Percentiles rank a stretch among this genome's conserved stretches.
phyloP scores from a whole-genome alignment of 257 asterid species.

The Solanum dulcamara region DNA sequence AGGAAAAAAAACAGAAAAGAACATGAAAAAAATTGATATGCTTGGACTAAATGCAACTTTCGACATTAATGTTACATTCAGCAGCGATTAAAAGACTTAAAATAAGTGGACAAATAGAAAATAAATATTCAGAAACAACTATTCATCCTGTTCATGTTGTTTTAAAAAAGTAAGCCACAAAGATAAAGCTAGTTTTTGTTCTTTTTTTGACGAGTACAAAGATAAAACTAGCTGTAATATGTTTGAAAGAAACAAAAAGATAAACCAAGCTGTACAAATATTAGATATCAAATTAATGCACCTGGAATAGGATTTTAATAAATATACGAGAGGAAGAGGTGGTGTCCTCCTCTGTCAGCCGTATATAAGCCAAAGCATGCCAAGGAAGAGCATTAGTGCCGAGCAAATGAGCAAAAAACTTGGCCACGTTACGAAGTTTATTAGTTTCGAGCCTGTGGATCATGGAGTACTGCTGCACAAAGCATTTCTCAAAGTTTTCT shows the following conservation, averaged over 20 bases:
- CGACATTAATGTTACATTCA: background rate
- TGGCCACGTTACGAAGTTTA: constrained; percentile 82
- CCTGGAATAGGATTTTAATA: constrained; percentile 96
- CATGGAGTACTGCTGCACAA: constrained; percentile 88
- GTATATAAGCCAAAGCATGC: constrained; percentile 70
- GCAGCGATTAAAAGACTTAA: background rate
- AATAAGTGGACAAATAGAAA: background rate
- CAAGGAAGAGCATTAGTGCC: constrained; percentile 86
- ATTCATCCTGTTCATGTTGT: background rate
- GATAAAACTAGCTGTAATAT: background rate
- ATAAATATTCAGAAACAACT: background rate
- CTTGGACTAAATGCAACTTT: background rate
- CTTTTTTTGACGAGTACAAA: background rate
- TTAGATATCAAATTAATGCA: background rate
- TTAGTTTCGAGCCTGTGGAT: constrained; percentile 86
- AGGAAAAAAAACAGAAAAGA: background rate
- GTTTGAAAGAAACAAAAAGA: background rate
- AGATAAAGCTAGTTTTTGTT: background rate
- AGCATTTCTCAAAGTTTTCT: constrained; percentile 75
- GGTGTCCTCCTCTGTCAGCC: constrained; percentile 91
- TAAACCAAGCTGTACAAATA: background rate
- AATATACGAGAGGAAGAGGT: constrained; percentile 95
- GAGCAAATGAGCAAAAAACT: constrained; percentile 84
- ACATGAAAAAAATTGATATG: background rate
- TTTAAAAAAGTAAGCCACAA: background rate